Percentiles rank a stretch among this genome's conserved stretches.
These are phyloP conservation scores for Celoporthe dispersa DNA, from an alignment of 2,329 filamentous ascomycete genomes.

Conservation along the genomic window DNA sequence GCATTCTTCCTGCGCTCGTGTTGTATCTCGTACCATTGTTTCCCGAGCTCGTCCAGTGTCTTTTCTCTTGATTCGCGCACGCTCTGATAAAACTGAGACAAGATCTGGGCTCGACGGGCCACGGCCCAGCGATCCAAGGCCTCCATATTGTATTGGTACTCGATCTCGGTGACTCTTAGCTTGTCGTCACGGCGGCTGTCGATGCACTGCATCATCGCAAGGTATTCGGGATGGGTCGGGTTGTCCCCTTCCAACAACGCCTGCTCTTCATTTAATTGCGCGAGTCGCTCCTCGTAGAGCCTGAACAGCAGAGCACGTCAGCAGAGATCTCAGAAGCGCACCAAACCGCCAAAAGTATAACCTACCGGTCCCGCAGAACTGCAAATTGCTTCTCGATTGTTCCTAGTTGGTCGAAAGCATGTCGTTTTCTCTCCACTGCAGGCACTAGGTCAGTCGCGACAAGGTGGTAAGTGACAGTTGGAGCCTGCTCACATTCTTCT, in stretches of 20 bases:
- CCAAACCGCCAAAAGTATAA: conserved; percentile 19
- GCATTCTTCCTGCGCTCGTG: conserved; percentile 73
- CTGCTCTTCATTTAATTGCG: conserved; percentile 75
- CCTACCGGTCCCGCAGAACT: conserved; percentile 77
- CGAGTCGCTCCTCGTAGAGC: conserved; percentile 85
- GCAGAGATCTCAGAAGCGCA: neutral
- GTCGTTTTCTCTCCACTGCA: conserved; percentile 76
- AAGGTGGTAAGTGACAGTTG: neutral
- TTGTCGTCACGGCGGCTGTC: conserved; percentile 82
- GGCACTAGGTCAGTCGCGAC: conserved; percentile 38
- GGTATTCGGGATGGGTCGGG: conserved; percentile 86
- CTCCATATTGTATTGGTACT: conserved; percentile 74
- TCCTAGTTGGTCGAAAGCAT: conserved; percentile 77
- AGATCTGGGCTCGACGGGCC: conserved; percentile 82
- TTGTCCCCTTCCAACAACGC: conserved; percentile 61
- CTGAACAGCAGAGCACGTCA: conserved; percentile 48
- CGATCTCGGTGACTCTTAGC: conserved; percentile 73
- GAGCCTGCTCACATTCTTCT: conserved; percentile 61
- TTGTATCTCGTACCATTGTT: conserved; percentile 92
- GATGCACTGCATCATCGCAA: conserved; percentile 87
- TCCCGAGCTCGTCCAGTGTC: conserved; percentile 78
- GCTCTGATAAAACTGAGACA: conserved; percentile 88
- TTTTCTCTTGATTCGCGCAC: conserved; percentile 82
- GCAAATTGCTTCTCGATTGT: conserved; percentile 88
- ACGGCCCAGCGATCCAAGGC: conserved; percentile 76